A percentile compares a stretch with the other conserved stretches of the same genome.
These are phyloP conservation scores for Phytophthora pistaciae DNA, from an alignment of 352 stramenopile species.

Conservation along the genomic window DNA sequence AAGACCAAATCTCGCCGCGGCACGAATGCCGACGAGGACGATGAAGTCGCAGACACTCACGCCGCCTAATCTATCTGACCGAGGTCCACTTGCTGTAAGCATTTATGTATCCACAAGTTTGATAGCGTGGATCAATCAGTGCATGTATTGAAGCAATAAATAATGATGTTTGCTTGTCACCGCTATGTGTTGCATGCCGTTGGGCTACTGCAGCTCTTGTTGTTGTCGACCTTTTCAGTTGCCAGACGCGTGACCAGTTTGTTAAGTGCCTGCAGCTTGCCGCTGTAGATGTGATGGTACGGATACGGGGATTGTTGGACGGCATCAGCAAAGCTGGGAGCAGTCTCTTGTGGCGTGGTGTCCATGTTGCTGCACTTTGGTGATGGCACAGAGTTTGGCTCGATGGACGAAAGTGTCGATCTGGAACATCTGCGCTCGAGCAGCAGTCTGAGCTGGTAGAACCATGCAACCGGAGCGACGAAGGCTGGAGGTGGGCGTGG, in stretches of 20 bases:
- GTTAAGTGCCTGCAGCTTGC: slow-evolving; percentile 37
- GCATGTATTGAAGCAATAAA: slow-evolving; percentile 35
- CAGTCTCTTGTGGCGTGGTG: slow-evolving; percentile 1
- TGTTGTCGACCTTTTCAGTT: slow-evolving; percentile 24
- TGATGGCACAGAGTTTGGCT: neutral
- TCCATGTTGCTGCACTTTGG: slow-evolving; percentile 2
- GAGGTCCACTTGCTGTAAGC: slow-evolving; percentile 25
- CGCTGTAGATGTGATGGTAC: slow-evolving; percentile 38
- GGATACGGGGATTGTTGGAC: slow-evolving; percentile 24
- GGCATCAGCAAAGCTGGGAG: slow-evolving; percentile 4
- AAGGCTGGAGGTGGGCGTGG: slow-evolving; percentile 26
- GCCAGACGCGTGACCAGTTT: slow-evolving; percentile 30
- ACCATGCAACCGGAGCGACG: slow-evolving; percentile 43
- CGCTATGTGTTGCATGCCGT: slow-evolving; percentile 8
- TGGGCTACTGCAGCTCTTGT: slow-evolving; percentile 5
- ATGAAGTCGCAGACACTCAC: slow-evolving; percentile 16
- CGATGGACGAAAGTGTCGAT: slow-evolving; percentile 11
- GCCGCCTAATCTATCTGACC: slow-evolving; percentile 24
- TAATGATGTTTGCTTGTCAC: slow-evolving; percentile 22
- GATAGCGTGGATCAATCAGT: neutral
- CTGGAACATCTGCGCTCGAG: slow-evolving; percentile 34
- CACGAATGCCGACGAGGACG: slow-evolving; percentile 26
- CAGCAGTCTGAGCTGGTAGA: slow-evolving; percentile 46
- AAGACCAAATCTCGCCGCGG: slow-evolving; percentile 39
- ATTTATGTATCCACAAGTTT: slow-evolving; percentile 24